Percentiles rank a stretch among this genome's conserved stretches.
phyloP scores from a whole-genome alignment of 2,329 filamentous ascomycete species.

The Colletotrichum tamarilloi region DNA sequence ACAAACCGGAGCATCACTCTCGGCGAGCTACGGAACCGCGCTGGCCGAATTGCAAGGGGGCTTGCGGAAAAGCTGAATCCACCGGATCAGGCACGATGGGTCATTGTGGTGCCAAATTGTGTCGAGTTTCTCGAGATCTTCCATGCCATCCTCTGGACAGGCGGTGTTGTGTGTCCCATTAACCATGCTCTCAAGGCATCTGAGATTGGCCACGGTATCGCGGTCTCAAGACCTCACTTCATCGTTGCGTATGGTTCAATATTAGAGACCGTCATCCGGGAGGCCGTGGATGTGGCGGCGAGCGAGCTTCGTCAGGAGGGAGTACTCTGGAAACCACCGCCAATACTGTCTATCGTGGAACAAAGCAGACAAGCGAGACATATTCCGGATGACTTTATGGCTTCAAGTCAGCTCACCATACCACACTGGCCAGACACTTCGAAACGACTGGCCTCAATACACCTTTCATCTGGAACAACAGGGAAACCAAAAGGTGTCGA shows the following conservation, averaged over 20 bases:
- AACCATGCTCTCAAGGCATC: constrained; percentile 51
- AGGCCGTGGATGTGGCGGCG: constrained; percentile 47
- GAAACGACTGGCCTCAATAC: constrained; percentile 50
- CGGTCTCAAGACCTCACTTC: constrained; percentile 53
- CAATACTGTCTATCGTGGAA: constrained; percentile 48
- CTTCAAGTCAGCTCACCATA: constrained; percentile 44
- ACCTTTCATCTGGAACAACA: constrained; percentile 75
- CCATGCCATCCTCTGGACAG: constrained; percentile 54
- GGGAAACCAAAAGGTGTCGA: constrained; percentile 93
- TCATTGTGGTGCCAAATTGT: constrained; percentile 56
- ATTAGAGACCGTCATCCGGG: constrained; percentile 41
- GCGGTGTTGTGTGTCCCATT: constrained; percentile 51
- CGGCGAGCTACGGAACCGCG: constrained; percentile 52
- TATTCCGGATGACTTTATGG: constrained; percentile 48
- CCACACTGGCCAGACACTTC: constrained; percentile 50
- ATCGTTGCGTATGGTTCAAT: constrained; percentile 51
- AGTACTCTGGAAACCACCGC: constrained; percentile 47
- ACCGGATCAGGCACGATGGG: constrained; percentile 51
- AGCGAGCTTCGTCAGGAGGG: constrained; percentile 40
- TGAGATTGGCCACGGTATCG: constrained; percentile 55
- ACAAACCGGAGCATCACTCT: constrained; percentile 58
- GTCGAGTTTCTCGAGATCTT: constrained; percentile 56
- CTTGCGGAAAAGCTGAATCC: constrained; percentile 46
- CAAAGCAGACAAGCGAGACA: constrained; percentile 40
- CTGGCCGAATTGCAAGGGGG: constrained; percentile 54